phyloP scores from a whole-genome alignment of 129 eudicot genomes.

The Helichrysum umbraculigerum region DNA sequence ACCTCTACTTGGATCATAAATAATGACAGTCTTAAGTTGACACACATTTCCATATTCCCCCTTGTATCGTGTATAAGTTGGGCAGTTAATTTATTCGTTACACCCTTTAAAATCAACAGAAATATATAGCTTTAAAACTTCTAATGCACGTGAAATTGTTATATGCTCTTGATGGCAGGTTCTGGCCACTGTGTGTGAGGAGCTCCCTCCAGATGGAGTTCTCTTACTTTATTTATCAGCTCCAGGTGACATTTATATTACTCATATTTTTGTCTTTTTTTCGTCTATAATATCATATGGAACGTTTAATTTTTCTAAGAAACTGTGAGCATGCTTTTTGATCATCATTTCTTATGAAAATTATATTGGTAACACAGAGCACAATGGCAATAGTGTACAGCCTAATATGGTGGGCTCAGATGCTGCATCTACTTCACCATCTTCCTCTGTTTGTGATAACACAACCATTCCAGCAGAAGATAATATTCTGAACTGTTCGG shows the following conservation, averaged over 20 bases:
- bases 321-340: constrained; percentile 26
- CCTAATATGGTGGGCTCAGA: constrained; percentile 42
- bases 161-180: constrained; percentile 54
- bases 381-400: constrained; percentile 41
- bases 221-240: constrained; percentile 81
- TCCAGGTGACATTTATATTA: constrained; percentile 42
- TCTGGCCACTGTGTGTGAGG: constrained; percentile 89
- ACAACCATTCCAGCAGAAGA: constrained; percentile 34
- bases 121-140: neutral
- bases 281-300: constrained; percentile 8
- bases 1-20: neutral
- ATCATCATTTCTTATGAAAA: constrained; percentile 32
- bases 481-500: constrained; percentile 27
- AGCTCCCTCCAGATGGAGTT: constrained; percentile 87
- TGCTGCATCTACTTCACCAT: constrained; percentile 36
- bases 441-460: constrained; percentile 33
- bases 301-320: constrained; percentile 29
- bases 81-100: neutral
- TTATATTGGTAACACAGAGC: constrained; percentile 40
- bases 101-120: constrained; percentile 2
- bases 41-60: neutral
- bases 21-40: neutral
- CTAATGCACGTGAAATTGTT: constrained; percentile 14
- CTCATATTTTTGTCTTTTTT: neutral
- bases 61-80: neutral